Percentiles rank a stretch among this genome's conserved stretches.
Evolutionary conservation across 495 filamentous ascomycete species (phyloP).

Genomic region (Talaromyces proteolyticus): DNA sequence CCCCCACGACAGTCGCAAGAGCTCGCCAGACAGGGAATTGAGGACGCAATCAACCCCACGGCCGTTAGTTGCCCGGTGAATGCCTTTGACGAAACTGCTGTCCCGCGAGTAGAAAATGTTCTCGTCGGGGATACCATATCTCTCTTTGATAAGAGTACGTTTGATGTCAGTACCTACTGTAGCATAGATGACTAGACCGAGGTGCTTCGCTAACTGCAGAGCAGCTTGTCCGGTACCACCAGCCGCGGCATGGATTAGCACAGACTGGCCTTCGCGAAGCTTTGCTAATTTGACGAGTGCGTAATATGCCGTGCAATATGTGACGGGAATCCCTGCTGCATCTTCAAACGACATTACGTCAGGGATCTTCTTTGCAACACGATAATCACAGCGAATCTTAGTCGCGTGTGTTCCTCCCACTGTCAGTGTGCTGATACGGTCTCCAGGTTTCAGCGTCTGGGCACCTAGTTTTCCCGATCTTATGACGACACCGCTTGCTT

Average conservation of each 20-base stretch:
- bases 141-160: conserved; percentile 21
- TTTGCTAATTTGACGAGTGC: background rate
- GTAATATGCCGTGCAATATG: background rate
- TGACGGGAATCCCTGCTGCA: background rate
- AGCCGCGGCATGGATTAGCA: conserved; percentile 50
- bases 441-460: conserved; percentile 24
- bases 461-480: conserved; percentile 18
- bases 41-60: conserved; percentile 51
- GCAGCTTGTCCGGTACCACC: conserved; percentile 46
- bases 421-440: conserved; percentile 29
- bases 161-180: conserved; percentile 40
- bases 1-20: conserved; percentile 43
- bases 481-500: conserved; percentile 39
- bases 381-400: background rate
- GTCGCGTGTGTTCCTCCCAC: background rate
- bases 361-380: background rate
- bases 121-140: conserved; percentile 23
- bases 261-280: conserved; percentile 15
- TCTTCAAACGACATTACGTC: background rate
- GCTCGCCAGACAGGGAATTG: conserved; percentile 45
- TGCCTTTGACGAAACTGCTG: conserved; percentile 30
- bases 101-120: conserved; percentile 47
- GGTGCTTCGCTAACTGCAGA: conserved; percentile 30
- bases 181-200: conserved; percentile 30
- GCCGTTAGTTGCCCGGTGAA: conserved; percentile 40